A percentile compares a stretch with the other conserved stretches of the same genome.
phyloP scores from a whole-genome alignment of 495 filamentous ascomycete species.

The Daldinia bambusicola region DNA sequence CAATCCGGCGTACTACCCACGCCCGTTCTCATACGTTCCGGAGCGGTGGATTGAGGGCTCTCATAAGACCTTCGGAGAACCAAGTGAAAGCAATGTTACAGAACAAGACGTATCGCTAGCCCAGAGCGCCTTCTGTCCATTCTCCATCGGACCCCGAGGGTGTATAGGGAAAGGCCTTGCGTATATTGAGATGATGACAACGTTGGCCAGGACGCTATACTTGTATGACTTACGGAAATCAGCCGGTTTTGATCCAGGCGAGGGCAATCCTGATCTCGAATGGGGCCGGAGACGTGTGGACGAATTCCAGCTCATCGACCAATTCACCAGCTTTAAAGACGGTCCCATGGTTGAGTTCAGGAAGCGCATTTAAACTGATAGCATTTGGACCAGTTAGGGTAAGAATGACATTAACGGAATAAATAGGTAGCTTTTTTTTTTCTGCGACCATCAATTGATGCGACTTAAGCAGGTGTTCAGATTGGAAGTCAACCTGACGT shows the following conservation, averaged over 20 bases:
- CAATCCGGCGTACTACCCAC: slow-evolving; percentile 62
- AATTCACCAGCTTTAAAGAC: slow-evolving; percentile 66
- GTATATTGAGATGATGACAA: slow-evolving; percentile 62
- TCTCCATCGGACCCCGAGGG: slow-evolving; percentile 64
- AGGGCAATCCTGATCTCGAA: slow-evolving; percentile 53
- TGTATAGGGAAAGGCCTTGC: slow-evolving; percentile 71
- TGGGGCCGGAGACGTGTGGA: slow-evolving; percentile 57
- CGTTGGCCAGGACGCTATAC: slow-evolving; percentile 59
- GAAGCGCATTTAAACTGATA: slow-evolving; percentile 39
- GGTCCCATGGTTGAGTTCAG: slow-evolving; percentile 68
- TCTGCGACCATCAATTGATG: neutral
- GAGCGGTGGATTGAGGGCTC: slow-evolving; percentile 64
- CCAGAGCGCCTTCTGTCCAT: slow-evolving; percentile 66
- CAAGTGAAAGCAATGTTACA: slow-evolving; percentile 18
- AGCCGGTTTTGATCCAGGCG: slow-evolving; percentile 55
- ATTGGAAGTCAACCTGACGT: neutral
- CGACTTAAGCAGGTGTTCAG: neutral
- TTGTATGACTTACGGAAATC: slow-evolving; percentile 60
- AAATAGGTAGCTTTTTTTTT: neutral
- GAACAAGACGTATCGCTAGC: slow-evolving; percentile 55
- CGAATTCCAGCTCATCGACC: slow-evolving; percentile 67
- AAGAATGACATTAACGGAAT: neutral
- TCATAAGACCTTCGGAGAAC: slow-evolving; percentile 33
- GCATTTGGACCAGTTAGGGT: neutral
- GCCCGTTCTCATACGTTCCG: slow-evolving; percentile 62